A percentile compares a stretch with the other conserved stretches of the same genome.
These are phyloP conservation scores for Didymella segeticola DNA, from an alignment of 2,329 filamentous ascomycete species.

Conservation along the genomic window DNA sequence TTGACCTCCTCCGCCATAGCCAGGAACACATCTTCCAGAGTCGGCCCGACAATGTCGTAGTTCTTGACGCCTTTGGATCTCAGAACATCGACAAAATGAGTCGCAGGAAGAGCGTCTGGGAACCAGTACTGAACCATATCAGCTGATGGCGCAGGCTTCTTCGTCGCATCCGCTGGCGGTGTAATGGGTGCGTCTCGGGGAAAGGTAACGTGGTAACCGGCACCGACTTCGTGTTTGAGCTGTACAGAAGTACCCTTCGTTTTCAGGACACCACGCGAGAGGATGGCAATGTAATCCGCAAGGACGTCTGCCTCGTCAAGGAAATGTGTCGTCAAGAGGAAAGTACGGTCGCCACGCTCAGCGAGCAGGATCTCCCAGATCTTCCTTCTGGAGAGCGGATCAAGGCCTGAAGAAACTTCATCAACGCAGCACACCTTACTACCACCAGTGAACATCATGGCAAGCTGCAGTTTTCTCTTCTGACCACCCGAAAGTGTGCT, in stretches of 20 bases:
- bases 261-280: slow-evolving; percentile 83
- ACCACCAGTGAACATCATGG: slow-evolving; percentile 94
- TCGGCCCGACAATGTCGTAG: slow-evolving; percentile 86
- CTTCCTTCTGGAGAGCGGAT: slow-evolving; percentile 84
- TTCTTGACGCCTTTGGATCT: slow-evolving; percentile 72
- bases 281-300: slow-evolving; percentile 85
- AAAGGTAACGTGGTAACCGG: slow-evolving; percentile 75
- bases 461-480: slow-evolving; percentile 89
- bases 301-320: slow-evolving; percentile 91
- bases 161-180: slow-evolving; percentile 53
- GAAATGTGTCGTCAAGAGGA: slow-evolving; percentile 91
- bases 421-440: slow-evolving; percentile 89
- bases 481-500: slow-evolving; percentile 88
- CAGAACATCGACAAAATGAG: slow-evolving; percentile 72
- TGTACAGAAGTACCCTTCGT: slow-evolving; percentile 85
- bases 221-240: slow-evolving; percentile 81
- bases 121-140: slow-evolving; percentile 78
- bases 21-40: slow-evolving; percentile 91
- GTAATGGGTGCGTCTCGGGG: slow-evolving; percentile 53
- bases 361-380: slow-evolving; percentile 93
- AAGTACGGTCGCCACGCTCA: slow-evolving; percentile 80
- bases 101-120: slow-evolving; percentile 72
- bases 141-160: slow-evolving; percentile 55
- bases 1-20: slow-evolving; percentile 81
- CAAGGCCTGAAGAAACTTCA: slow-evolving; percentile 87